Conservation (phyloP, 2,329 filamentous ascomycete genomes). For the Biscogniauxia marginata region DNA sequence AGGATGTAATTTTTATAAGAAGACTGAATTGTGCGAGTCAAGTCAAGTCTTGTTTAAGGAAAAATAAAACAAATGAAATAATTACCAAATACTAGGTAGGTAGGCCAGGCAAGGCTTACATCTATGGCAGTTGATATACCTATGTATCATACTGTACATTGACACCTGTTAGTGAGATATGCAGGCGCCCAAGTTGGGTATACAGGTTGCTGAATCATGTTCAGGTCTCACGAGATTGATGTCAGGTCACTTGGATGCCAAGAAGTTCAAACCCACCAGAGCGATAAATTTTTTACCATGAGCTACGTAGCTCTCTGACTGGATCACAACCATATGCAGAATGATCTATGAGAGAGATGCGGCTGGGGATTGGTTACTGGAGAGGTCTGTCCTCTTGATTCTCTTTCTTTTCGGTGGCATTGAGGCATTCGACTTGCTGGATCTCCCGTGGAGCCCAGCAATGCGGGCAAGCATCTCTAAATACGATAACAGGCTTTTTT, state of each 20-base stretch:
- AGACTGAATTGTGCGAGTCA: too few relatives aligned
- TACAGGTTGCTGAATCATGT: not conserved
- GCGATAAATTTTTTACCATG: not conserved
- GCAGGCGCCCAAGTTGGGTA: not conserved
- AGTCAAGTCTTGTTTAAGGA: too few relatives aligned
- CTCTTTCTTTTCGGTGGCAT: not conserved
- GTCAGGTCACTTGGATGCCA: not conserved
- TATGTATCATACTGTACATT: not conserved
- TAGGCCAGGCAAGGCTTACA: too few relatives aligned
- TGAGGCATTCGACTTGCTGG: not conserved
- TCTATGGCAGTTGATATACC: too few relatives aligned
- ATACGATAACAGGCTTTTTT: not conserved
- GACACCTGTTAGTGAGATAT: not conserved
- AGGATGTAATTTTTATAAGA: too few relatives aligned
- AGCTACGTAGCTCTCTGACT: not conserved
- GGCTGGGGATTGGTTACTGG: not conserved
- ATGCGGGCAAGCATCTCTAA: not conserved
- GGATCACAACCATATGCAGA: not conserved
- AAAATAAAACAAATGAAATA: too few relatives aligned
- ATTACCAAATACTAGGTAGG: too few relatives aligned
- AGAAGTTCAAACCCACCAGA: not conserved
- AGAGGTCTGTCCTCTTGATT: not conserved
- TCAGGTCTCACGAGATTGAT: not conserved
- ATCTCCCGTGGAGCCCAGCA: not conserved
- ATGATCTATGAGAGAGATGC: not conserved